Percentiles rank a stretch among this genome's conserved stretches.
Evolutionary conservation across 2,329 filamentous ascomycete genomes (phyloP).

Genomic region (Cytospora paraplurivora): DNA sequence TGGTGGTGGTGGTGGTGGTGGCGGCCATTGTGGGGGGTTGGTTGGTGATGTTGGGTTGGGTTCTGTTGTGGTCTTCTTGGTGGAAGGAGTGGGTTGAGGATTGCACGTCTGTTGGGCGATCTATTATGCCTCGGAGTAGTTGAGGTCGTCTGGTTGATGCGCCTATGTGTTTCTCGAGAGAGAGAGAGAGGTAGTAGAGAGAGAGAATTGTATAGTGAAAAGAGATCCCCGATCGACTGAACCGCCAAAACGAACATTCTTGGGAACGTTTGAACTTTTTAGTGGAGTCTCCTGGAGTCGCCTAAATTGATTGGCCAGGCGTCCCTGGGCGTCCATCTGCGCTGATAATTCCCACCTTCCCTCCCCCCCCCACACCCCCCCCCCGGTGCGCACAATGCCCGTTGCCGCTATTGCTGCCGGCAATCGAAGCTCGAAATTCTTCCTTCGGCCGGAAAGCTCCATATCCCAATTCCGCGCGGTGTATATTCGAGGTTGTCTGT

Average conservation of each 20-base stretch:
- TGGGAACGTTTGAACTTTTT: conserved; percentile 15
- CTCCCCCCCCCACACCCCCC: too few relatives aligned
- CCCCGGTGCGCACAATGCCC: too few relatives aligned
- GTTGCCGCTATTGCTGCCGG: conserved; percentile 11
- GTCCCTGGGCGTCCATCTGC: not conserved
- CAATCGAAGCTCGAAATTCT: conserved; percentile 29
- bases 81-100: not conserved
- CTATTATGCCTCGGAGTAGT: too few relatives aligned
- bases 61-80: not conserved
- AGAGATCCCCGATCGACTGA: not conserved
- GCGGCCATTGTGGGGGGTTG: not conserved
- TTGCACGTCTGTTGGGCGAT: not conserved
- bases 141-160: not conserved
- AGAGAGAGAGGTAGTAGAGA: not conserved
- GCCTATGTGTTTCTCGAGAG: not conserved
- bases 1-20: conserved; percentile 23
- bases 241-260: not conserved
- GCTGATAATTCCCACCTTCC: too few relatives aligned
- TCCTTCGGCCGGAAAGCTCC: conserved; percentile 20
- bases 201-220: conserved; percentile 1
- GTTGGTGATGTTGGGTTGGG: not conserved
- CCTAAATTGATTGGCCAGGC: not conserved
- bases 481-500: not conserved
- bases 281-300: conserved; percentile 4
- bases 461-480: not conserved